Evolutionary conservation across 257 asterid genomes (phyloP).

Genomic region (Solanum clarkiae): DNA sequence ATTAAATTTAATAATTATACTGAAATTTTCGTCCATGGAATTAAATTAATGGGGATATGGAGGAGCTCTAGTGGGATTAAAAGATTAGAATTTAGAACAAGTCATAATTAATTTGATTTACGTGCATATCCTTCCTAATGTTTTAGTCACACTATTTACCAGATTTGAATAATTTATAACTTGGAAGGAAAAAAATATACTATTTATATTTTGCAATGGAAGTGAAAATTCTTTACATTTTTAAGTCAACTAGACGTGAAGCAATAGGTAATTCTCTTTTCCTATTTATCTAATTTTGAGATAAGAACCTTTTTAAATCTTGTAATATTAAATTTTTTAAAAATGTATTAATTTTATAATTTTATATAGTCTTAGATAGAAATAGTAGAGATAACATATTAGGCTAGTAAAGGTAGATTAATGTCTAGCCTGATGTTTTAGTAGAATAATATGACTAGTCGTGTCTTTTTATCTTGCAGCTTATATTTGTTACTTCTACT

Average conservation of each 20-base stretch:
- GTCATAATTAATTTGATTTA: neutral
- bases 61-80: neutral
- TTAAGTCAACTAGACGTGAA: neutral
- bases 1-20: neutral
- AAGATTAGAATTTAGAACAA: neutral
- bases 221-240: neutral
- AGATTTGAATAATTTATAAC: neutral
- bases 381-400: too few relatives aligned
- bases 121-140: neutral
- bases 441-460: too few relatives aligned
- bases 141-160: neutral
- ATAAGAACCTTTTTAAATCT: too few relatives aligned
- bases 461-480: too few relatives aligned
- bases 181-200: neutral
- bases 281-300: too few relatives aligned
- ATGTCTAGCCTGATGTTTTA: too few relatives aligned
- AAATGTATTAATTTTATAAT: too few relatives aligned
- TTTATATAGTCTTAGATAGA: too few relatives aligned
- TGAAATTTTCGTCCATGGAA: neutral
- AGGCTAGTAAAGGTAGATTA: too few relatives aligned
- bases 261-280: neutral
- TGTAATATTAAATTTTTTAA: too few relatives aligned
- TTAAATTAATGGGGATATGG: neutral
- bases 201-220: neutral
- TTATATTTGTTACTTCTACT: too few relatives aligned